Evolutionary conservation across 2,329 filamentous ascomycete genomes (phyloP), one percentile per base, ranked within the genome.

Genomic region (Tolypocladium amazonense): DNA sequence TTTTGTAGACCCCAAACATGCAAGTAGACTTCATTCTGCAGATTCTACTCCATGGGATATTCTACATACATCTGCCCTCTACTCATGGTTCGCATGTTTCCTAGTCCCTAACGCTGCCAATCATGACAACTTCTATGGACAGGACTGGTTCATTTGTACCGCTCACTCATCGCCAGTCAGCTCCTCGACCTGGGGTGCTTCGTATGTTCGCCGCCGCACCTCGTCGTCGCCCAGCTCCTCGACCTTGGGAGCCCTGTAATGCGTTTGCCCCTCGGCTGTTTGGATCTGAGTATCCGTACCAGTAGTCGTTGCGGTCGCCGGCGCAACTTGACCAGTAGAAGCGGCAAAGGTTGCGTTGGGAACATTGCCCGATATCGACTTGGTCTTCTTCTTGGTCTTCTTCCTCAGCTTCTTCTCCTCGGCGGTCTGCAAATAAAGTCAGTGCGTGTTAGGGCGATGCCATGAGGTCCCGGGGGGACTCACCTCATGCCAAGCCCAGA

Each of bases 401-500:
- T 73, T 71, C 66, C 76, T 73, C 41, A 57, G 4, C 56, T 58
- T 62, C 61, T 65, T 65, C 25, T 65, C 62, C 56, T 64, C 60
- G 25, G 64, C 64, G 43, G 64, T 61, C 64, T 65, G 35, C 8
- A n/a, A 5, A 25, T 15, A 12, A 5, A 5, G 25, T 58, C 33
- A 54, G 37, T 38, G 8, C 5, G 5, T 7, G 18, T 23, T 7
- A 25, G 8, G 33, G 35, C 20, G 14, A 5, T 37, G 30, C 20
- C 30, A 20, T 11, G 30, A 27, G 11, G 20, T n/a, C n/a, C n/a
- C n/a, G n/a, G n/a, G n/a, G n/a, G n/a, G 60, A 75, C 83, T 74
- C 71, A 95, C 91, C 84, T 96, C 92, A 74, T 99, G 94, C 94
- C 94, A 99, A 62, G 91, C 94, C 93, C 94, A 99, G 7, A 96